Evolutionary conservation across 352 stramenopile genomes (phyloP).

Genomic region (Bremia lactucae): DNA sequence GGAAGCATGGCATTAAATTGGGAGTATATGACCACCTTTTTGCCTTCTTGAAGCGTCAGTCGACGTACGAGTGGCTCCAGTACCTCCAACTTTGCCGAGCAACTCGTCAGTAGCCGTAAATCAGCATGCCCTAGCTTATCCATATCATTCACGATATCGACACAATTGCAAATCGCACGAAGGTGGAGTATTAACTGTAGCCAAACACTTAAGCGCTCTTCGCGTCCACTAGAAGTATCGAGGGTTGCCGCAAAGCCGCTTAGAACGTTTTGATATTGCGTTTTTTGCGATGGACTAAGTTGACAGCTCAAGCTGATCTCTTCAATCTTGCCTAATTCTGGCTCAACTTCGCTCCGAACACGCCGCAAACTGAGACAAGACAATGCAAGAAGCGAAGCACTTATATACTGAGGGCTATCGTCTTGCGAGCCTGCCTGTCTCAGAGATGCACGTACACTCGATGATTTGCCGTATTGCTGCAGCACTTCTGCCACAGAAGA

Average conservation of each 20-base stretch:
- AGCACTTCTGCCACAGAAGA: slow-evolving; percentile 31
- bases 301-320: slow-evolving; percentile 67
- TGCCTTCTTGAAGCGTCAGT: slow-evolving; percentile 42
- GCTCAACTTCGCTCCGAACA: slow-evolving; percentile 65
- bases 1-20: slow-evolving; percentile 66
- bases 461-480: slow-evolving; percentile 33
- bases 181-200: slow-evolving; percentile 54
- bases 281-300: slow-evolving; percentile 38
- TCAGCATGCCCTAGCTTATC: slow-evolving; percentile 72
- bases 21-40: slow-evolving; percentile 70
- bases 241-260: slow-evolving; percentile 41
- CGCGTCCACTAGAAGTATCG: slow-evolving; percentile 20
- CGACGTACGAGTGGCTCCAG: slow-evolving; percentile 45
- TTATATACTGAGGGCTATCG: slow-evolving; percentile 23
- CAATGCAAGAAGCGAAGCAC: slow-evolving; percentile 36
- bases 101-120: slow-evolving; percentile 38
- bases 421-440: slow-evolving; percentile 32
- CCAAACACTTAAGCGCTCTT: slow-evolving; percentile 55
- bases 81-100: slow-evolving; percentile 52
- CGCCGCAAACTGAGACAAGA: slow-evolving; percentile 54
- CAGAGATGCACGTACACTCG: slow-evolving; percentile 27
- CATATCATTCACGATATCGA: slow-evolving; percentile 62
- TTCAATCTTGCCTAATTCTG: slow-evolving; percentile 69
- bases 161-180: slow-evolving; percentile 69
- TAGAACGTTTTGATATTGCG: slow-evolving; percentile 58